Percentiles rank a stretch among this genome's conserved stretches.
Evolutionary conservation across 495 filamentous ascomycete genomes (phyloP).

Genomic region (Thermothielavioides terrestris): DNA sequence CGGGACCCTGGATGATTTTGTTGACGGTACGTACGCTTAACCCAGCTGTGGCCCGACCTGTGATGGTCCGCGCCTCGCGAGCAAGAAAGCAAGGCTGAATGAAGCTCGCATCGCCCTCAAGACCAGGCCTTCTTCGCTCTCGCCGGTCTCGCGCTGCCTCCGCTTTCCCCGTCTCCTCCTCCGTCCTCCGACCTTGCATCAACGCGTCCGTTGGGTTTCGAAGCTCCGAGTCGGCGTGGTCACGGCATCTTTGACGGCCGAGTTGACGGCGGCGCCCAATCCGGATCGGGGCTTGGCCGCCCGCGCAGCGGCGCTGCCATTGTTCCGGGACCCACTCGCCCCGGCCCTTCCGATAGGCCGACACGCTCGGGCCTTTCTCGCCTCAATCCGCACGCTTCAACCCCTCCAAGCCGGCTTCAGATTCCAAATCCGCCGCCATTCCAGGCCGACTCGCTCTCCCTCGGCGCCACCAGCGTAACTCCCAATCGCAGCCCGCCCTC

Average conservation of each 20-base stretch:
- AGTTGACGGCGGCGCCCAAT: no score
- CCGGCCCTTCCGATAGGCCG: constrained; percentile 1
- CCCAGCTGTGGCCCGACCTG: no score
- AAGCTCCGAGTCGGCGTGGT: no score
- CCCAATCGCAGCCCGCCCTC: background rate
- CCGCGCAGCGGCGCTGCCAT: background rate
- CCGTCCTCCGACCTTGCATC: background rate
- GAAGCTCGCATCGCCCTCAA: background rate
- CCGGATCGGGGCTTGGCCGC: no score
- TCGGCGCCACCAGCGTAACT: background rate
- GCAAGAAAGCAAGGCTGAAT: background rate
- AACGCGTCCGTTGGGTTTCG: background rate
- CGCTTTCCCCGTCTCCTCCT: background rate
- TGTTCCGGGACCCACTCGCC: background rate
- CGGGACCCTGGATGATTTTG: constrained; percentile 5
- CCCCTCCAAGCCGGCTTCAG: background rate
- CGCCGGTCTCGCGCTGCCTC: background rate
- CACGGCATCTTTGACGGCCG: no score
- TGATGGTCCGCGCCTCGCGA: no score
- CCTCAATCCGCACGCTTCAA: background rate
- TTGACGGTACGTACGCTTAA: constrained; percentile 7
- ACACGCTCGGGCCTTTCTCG: background rate
- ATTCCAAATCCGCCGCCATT: background rate
- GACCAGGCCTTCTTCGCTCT: background rate
- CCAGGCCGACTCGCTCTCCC: background rate